Conservation (phyloP, 2,329 filamentous ascomycete genomes). For the Aspergillus carbonarius region DNA sequence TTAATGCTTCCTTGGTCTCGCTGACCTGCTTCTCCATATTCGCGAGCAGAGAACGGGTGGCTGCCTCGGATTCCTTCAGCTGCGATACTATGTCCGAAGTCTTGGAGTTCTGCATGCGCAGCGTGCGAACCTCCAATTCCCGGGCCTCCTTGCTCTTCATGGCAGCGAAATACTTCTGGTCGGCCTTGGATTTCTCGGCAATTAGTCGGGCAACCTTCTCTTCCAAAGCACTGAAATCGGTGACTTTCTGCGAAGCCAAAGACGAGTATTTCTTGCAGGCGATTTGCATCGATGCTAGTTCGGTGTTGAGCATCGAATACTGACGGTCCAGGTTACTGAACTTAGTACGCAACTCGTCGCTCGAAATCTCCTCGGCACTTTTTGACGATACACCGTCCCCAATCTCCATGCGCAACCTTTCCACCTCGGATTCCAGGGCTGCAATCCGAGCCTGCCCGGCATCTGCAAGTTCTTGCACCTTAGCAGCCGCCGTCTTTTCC, state of each 20-base stretch:
- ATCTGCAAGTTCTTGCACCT: conserved; percentile 75
- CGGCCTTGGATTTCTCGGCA: conserved; percentile 91
- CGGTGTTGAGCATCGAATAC: conserved; percentile 79
- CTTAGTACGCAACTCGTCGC: conserved; percentile 71
- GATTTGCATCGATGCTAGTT: conserved; percentile 83
- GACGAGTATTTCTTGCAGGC: conserved; percentile 88
- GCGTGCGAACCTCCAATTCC: conserved; percentile 72
- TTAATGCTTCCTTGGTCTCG: conserved; percentile 76
- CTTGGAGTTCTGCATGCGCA: conserved; percentile 81
- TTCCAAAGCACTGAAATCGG: conserved; percentile 72
- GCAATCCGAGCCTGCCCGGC: conserved; percentile 78
- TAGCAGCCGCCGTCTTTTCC: conserved; percentile 65
- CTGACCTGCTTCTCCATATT: conserved; percentile 90
- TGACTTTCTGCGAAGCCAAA: conserved; percentile 80
- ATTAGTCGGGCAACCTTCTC: conserved; percentile 72
- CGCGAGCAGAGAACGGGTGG: conserved; percentile 70
- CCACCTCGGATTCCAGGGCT: conserved; percentile 78
- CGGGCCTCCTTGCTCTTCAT: conserved; percentile 91
- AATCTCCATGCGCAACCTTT: conserved; percentile 65
- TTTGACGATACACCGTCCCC: conserved; percentile 39
- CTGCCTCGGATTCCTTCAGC: conserved; percentile 83
- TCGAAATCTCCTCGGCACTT: conserved; percentile 59
- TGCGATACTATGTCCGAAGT: conserved; percentile 92
- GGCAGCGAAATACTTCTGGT: conserved; percentile 96
- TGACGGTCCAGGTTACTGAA: conserved; percentile 75